Evolutionary conservation across 345 rosid species (phyloP), one percentile per base, ranked within the genome.

Genomic region (Hibiscus mutabilis): DNA sequence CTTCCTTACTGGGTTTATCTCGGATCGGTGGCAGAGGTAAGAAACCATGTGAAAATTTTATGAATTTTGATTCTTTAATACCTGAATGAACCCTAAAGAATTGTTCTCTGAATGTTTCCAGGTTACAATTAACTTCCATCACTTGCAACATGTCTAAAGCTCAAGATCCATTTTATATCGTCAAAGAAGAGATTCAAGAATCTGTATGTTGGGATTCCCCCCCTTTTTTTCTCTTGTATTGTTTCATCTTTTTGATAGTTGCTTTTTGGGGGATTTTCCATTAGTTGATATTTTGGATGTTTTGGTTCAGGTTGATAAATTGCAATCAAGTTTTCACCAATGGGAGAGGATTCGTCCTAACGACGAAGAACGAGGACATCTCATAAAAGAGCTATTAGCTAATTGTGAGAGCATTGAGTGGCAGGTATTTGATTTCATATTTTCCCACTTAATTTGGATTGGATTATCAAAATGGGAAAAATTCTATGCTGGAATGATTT

Each of bases 151-250:
- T 96, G 99, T 89, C 98, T 77, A 91, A 96, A 5, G 97, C 98
- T 16, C 98, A 92, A 80, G 99, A 96, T 88, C 99, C 99, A 0
- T 96, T 92, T 73, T 89, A 96, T 73, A 92, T 92, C 57, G 99
- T 92, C 70, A 92, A 91, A 82, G 99, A 96, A 86, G 98, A 96
- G 86, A 91, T 91, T 76, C 98, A 96, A 78, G 93, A 88, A 58
- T 91, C 98, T 80, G 99, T 96, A 86, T 86, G 98, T 84, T 66
- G 27, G 67, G 18, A 14, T 0, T 19, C 24, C n/a, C 12, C 10
- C 3, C n/a, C 4, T 40, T 9, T 37, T 6, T 37, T n/a, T n/a
- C n/a, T n/a, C n/a, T n/a, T n/a, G n/a, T 37, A 37, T 46, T 12
- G 16, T 46, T 14, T n/a, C n/a, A n/a, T n/a, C n/a, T n/a, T n/a